Percentiles rank a stretch among this genome's conserved stretches.
phyloP scores from a whole-genome alignment of 148 eudicot genomes.

The Rhododendron williamsianum region DNA sequence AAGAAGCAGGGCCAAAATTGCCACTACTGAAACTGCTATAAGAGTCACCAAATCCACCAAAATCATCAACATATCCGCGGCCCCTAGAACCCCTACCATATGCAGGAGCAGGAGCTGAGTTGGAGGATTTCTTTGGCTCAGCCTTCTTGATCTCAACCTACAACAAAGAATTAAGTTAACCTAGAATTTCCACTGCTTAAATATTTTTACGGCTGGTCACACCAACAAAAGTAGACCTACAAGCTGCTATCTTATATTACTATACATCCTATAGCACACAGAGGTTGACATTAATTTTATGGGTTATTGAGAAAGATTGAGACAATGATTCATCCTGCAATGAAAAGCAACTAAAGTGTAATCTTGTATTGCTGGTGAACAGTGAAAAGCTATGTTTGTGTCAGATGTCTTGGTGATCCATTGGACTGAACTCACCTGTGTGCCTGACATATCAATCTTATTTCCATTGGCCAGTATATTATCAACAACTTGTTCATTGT shows the following conservation, averaged over 20 bases:
- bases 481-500: slow-evolving; percentile 59
- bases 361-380: neutral
- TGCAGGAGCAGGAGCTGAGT: slow-evolving; percentile 47
- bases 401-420: neutral
- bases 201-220: neutral
- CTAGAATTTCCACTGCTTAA: slow-evolving; percentile 5
- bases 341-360: neutral
- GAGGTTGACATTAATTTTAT: neutral
- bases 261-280: neutral
- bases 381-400: neutral
- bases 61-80: slow-evolving; percentile 21
- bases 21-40: slow-evolving; percentile 22
- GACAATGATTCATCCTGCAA: neutral
- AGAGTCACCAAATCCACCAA: slow-evolving; percentile 25
- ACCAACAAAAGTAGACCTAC: slow-evolving; percentile 4
- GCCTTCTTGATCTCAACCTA: slow-evolving; percentile 82
- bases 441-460: slow-evolving; percentile 61
- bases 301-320: neutral
- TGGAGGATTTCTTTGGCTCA: slow-evolving; percentile 76
- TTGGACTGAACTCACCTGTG: slow-evolving; percentile 39
- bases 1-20: slow-evolving; percentile 27
- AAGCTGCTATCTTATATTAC: neutral
- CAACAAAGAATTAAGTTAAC: slow-evolving; percentile 17
- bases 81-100: slow-evolving; percentile 31
- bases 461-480: slow-evolving; percentile 51